Conservation (phyloP, 108 stramenopile genomes). For the Nitzschia inconspicua region DNA sequence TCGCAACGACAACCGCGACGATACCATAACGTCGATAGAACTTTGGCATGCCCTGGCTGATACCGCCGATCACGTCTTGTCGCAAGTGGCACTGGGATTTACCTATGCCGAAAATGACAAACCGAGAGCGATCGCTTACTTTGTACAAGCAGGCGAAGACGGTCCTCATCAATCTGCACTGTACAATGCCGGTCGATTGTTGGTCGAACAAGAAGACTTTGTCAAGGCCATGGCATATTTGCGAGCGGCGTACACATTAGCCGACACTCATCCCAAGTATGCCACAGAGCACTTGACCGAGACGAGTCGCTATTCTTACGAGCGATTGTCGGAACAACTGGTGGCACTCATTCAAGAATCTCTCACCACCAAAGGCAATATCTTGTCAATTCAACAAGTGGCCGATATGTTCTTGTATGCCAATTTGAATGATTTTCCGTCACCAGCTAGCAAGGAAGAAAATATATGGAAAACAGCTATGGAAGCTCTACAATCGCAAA, state of each 20-base stretch:
- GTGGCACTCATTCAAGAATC: not conserved
- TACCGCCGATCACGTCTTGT: slow-evolving; percentile 7
- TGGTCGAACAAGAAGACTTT: slow-evolving; percentile 22
- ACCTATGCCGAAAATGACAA: slow-evolving; percentile 8
- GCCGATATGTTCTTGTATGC: slow-evolving; percentile 18
- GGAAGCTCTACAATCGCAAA: not conserved
- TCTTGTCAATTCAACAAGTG: not conserved
- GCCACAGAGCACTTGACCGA: not conserved
- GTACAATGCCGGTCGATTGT: slow-evolving; percentile 31
- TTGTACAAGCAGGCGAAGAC: slow-evolving; percentile 30
- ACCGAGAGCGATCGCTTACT: slow-evolving; percentile 14
- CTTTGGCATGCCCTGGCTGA: slow-evolving; percentile 5
- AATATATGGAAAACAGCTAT: slow-evolving; percentile 1
- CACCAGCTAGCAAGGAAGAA: not conserved
- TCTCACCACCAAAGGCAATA: not conserved
- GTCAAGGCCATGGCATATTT: slow-evolving; percentile 27
- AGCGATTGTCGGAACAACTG: not conserved
- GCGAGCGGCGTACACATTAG: slow-evolving; percentile 18
- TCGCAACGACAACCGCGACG: not conserved
- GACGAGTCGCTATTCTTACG: not conserved
- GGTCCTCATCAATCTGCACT: slow-evolving; percentile 28
- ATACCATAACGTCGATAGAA: not conserved
- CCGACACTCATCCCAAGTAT: slow-evolving; percentile 13
- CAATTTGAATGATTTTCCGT: slow-evolving; percentile 7
- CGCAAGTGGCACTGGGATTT: slow-evolving; percentile 14